Base-by-base conservation (phyloP, 2,329 filamentous ascomycete species). In the Fusarium acutatum region DNA sequence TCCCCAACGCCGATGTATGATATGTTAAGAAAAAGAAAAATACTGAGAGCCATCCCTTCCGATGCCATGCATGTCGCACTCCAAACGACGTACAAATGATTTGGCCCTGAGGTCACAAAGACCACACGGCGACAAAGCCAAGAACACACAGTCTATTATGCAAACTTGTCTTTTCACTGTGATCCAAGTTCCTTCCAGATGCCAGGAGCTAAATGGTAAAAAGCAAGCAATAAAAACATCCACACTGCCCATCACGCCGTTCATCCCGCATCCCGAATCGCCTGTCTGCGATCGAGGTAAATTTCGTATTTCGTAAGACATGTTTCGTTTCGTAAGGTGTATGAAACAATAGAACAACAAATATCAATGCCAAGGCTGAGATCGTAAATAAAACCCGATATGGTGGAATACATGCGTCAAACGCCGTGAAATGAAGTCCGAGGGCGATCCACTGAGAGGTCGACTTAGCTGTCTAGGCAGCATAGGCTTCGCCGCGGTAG, bases 281-380 rank as follows among this genome's bases (percentile, higher is more conserved):
- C 67, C 72, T 60, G 34, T 74, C 64, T 73, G 70, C 76, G 69
- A 60, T 73, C 75, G 70, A 61, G 63, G 52, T 66, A 77, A 77
- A 69, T 74, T 79, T 75, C 78, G 70, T 78, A 75, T 76, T 79
- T 81, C 80, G 72, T 78, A 81, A 80, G 74, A 79, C 77, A 79
- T 74, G 72, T 81, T 73, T 79, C 76, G 72, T 79, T 78, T 80
- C 78, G 72, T 79, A 50, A 75, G 63, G 75, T 70, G 64, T 69
- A 52, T 52, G 69, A 74, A 78, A 79, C 74, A 74, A 75, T 71
- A 73, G 52, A 67, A 72, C 47, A 73, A 70, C 24, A 64, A 71
- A 74, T 57, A 66, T 69, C 64, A 71, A 73, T 58, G 66, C 50
- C 57, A 54, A 71, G 43, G 65, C 66, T 60, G 73, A 50, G 43